Conservation (phyloP, 306 rosid genomes). For the Fragaria iinumae region DNA sequence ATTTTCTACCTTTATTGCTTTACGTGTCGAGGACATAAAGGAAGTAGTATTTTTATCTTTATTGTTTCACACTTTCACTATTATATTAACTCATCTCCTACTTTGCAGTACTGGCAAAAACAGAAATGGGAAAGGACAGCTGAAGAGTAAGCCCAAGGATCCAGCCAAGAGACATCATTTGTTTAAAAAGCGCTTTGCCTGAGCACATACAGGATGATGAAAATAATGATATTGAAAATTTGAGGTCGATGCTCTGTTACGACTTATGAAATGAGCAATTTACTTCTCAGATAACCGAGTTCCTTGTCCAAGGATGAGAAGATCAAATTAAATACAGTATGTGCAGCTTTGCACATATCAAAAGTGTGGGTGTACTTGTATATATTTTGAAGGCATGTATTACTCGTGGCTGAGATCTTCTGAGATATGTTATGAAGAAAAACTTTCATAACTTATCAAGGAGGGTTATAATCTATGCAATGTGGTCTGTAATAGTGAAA, state of each 20-base stretch:
- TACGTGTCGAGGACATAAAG: not conserved
- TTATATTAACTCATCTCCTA: slow-evolving; percentile 11
- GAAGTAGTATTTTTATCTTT: not conserved
- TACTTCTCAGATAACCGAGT: not conserved
- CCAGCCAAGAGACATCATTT: slow-evolving; percentile 75
- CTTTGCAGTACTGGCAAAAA: slow-evolving; percentile 56
- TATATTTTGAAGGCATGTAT: not conserved
- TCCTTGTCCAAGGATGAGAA: not conserved
- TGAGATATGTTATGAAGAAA: not conserved
- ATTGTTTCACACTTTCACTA: not conserved
- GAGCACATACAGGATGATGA: slow-evolving; percentile 17
- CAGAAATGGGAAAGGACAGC: slow-evolving; percentile 53
- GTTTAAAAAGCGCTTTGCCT: slow-evolving; percentile 56
- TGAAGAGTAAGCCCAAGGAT: slow-evolving; percentile 89
- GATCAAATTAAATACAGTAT: not conserved
- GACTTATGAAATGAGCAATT: not conserved
- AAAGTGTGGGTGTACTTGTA: not conserved
- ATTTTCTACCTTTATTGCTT: not conserved
- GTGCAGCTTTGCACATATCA: not conserved
- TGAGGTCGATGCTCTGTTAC: not conserved
- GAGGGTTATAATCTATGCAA: no score
- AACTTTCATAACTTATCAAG: not conserved
- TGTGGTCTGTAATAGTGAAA: no score
- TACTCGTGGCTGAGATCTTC: not conserved
- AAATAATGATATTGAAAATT: not conserved